phyloP scores from a whole-genome alignment of 2,329 filamentous ascomycete genomes.

The Trichoderma citrinoviride region DNA sequence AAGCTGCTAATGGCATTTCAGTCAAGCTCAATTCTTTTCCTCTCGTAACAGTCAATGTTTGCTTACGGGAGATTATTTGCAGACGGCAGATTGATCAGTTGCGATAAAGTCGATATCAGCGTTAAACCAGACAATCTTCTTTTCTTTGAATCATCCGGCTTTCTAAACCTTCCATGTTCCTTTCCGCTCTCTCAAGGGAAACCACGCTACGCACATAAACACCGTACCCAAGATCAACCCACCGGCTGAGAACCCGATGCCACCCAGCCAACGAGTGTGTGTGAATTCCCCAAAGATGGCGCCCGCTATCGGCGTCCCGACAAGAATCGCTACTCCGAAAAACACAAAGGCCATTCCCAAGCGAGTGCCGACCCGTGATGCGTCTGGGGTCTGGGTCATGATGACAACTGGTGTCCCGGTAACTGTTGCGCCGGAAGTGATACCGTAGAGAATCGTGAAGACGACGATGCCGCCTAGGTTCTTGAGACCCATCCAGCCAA shows the following conservation, averaged over 20 bases:
- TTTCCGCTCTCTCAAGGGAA: background rate
- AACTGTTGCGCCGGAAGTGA: slow-evolving; percentile 3
- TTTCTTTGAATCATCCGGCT: too few species aligned
- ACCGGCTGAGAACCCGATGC: background rate
- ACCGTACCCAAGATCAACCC: background rate
- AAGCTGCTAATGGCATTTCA: too few species aligned
- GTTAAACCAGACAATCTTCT: too few species aligned
- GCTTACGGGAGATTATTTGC: too few species aligned
- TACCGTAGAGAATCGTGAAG: slow-evolving; percentile 8
- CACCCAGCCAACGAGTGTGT: background rate
- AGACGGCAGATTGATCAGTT: too few species aligned
- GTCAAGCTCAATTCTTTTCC: too few species aligned
- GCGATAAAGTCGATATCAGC: too few species aligned
- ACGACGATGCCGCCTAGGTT: background rate
- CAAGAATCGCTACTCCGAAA: background rate
- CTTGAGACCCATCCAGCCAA: slow-evolving; percentile 10
- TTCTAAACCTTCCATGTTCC: background rate
- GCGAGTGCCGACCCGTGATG: background rate
- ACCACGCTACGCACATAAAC: background rate
- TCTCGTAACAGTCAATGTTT: too few species aligned
- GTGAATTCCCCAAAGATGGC: slow-evolving; percentile 2
- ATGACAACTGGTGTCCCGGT: background rate
- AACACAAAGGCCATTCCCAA: slow-evolving; percentile 11
- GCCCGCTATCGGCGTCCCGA: slow-evolving; percentile 16
- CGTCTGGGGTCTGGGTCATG: background rate